A percentile compares a stretch with the other conserved stretches of the same genome.
Conservation (phyloP, 2,329 filamentous ascomycete genomes). For the Botrytis hyacinthi region DNA sequence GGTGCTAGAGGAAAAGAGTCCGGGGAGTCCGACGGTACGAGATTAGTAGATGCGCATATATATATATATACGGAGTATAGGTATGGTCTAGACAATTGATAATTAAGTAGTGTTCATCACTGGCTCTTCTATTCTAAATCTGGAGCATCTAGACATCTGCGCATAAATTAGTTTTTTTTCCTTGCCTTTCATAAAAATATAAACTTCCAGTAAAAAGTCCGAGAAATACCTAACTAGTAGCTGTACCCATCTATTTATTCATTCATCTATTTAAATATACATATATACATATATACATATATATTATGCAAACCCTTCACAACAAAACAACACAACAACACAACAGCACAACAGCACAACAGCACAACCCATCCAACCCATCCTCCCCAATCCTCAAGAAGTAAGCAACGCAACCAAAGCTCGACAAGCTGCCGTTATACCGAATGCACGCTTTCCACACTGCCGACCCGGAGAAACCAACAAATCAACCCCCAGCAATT, state of each 20-base stretch:
- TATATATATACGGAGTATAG: too few species aligned
- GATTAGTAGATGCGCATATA: background rate
- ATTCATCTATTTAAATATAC: too few species aligned
- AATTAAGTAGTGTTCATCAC: background rate
- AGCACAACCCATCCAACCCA: too few species aligned
- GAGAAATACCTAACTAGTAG: background rate
- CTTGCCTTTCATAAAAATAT: background rate
- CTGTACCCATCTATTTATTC: too few species aligned
- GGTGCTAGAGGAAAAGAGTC: background rate
- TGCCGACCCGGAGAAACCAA: background rate
- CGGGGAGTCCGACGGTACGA: background rate
- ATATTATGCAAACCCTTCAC: too few species aligned
- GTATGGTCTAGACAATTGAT: background rate
- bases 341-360: too few species aligned
- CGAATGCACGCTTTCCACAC: background rate
- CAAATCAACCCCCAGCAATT: background rate
- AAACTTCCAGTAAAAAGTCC: background rate
- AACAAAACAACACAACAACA: too few species aligned
- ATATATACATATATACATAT: too few species aligned
- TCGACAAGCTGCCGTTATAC: background rate
- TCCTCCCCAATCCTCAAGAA: background rate
- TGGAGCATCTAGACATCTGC: background rate
- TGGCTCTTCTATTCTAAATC: background rate
- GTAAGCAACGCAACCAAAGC: too few species aligned
- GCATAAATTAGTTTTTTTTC: background rate